These are phyloP conservation scores for Rhodamnia argentea DNA, from an alignment of 345 rosid species.

Conservation along the genomic window DNA sequence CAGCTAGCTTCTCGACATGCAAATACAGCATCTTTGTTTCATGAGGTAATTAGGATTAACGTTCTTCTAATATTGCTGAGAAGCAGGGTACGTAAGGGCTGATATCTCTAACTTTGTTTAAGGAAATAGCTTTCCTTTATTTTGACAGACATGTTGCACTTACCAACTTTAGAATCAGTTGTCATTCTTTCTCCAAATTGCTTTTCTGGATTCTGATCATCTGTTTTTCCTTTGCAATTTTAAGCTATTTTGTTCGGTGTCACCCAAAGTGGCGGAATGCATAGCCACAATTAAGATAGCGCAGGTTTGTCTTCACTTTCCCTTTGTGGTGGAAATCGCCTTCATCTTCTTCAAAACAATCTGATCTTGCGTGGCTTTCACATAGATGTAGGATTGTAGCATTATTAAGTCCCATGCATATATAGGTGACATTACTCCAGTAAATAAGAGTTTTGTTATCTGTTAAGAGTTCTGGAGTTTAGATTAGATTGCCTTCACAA, in stretches of 20 bases:
- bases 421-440: not conserved
- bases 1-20: conserved; percentile 19
- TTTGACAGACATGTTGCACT: not conserved
- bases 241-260: conserved; percentile 50
- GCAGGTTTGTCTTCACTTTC: conserved; percentile 43
- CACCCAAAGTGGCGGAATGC: conserved; percentile 58
- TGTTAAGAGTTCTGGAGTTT: not conserved
- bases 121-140: not conserved
- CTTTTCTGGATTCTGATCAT: not conserved
- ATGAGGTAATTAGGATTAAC: conserved; percentile 43
- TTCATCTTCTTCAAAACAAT: not conserved
- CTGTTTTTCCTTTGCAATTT: conserved; percentile 7
- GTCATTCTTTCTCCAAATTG: not conserved
- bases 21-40: conserved; percentile 23
- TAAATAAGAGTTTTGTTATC: not conserved
- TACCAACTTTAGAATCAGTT: not conserved
- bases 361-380: not conserved
- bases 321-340: not conserved
- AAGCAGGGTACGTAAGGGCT: not conserved
- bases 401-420: not conserved
- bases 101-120: not conserved
- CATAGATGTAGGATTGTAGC: not conserved
- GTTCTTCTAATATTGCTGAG: not conserved
- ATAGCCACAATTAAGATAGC: conserved; percentile 74
- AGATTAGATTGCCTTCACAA: not conserved